A percentile compares a stretch with the other conserved stretches of the same genome.
Conservation (phyloP, 371 early-diverging fungal species). For the Funneliformis caledonium region DNA sequence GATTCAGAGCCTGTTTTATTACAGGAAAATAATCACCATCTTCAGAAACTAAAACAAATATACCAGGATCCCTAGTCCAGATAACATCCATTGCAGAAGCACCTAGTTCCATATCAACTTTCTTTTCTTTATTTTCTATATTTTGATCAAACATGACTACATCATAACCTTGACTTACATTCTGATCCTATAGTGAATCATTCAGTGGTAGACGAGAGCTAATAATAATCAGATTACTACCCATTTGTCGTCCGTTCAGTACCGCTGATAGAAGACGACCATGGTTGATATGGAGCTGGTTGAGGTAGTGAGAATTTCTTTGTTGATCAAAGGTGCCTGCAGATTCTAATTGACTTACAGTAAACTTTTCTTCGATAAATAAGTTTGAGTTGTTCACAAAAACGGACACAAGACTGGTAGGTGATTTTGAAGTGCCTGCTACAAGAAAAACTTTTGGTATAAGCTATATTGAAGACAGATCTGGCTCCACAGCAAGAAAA, state of each 20-base stretch:
- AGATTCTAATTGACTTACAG: neutral
- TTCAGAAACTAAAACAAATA: too few species aligned
- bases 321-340: neutral
- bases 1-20: too few species aligned
- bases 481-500: too few species aligned
- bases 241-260: neutral
- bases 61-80: too few species aligned
- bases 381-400: constrained; percentile 18
- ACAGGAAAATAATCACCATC: too few species aligned
- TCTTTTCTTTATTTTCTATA: constrained; percentile 17
- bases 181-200: constrained; percentile 14
- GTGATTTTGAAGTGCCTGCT: neutral
- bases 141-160: neutral
- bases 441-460: too few species aligned
- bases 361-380: constrained; percentile 1
- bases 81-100: too few species aligned
- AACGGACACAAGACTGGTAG: neutral
- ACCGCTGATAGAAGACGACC: constrained; percentile 12
- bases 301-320: neutral
- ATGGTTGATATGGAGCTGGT: constrained; percentile 17
- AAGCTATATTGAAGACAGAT: too few species aligned
- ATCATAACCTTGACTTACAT: constrained; percentile 1
- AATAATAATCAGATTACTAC: constrained; percentile 1
- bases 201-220: constrained; percentile 14
- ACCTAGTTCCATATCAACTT: neutral